A percentile compares a stretch with the other conserved stretches of the same genome.
phyloP scores from a whole-genome alignment of 108 stramenopile species.

The Schizochytrium sp. region DNA sequence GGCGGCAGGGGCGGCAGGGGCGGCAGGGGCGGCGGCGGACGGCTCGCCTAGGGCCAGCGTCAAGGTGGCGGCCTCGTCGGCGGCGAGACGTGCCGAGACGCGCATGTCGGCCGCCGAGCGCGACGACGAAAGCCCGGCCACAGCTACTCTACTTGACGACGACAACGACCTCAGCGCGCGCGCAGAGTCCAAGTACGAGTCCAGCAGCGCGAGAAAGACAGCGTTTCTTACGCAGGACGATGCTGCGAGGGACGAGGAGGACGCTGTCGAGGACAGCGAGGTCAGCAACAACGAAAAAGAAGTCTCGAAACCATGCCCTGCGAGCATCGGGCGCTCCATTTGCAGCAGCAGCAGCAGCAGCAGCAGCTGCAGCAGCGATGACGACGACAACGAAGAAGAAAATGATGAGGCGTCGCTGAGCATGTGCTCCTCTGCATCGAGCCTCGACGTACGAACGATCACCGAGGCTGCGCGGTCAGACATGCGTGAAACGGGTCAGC shows the following conservation, averaged over 20 bases:
- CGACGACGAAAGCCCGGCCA: too few relatives aligned
- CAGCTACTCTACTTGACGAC: too few relatives aligned
- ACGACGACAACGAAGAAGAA: background rate
- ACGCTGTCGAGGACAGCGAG: too few relatives aligned
- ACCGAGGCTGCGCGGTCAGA: background rate
- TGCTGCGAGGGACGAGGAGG: too few relatives aligned
- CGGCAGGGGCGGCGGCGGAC: background rate
- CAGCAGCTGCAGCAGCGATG: background rate
- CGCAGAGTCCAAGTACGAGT: too few relatives aligned
- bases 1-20: background rate
- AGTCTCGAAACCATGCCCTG: too few relatives aligned
- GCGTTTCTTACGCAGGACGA: too few relatives aligned
- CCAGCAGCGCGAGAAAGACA: too few relatives aligned
- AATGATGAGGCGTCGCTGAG: background rate
- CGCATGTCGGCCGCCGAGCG: too few relatives aligned
- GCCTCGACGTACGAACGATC: background rate
- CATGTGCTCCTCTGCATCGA: background rate
- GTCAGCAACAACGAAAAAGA: too few relatives aligned
- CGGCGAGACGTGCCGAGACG: too few relatives aligned
- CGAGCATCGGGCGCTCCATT: background rate
- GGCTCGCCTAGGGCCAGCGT: background rate
- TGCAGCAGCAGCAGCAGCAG: background rate
- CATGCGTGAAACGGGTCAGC: background rate
- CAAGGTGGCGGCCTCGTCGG: background rate
- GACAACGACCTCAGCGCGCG: too few relatives aligned